Base-by-base conservation (phyloP, 2,329 filamentous ascomycete species). In the Stachybotrys chlorohalonatus region DNA sequence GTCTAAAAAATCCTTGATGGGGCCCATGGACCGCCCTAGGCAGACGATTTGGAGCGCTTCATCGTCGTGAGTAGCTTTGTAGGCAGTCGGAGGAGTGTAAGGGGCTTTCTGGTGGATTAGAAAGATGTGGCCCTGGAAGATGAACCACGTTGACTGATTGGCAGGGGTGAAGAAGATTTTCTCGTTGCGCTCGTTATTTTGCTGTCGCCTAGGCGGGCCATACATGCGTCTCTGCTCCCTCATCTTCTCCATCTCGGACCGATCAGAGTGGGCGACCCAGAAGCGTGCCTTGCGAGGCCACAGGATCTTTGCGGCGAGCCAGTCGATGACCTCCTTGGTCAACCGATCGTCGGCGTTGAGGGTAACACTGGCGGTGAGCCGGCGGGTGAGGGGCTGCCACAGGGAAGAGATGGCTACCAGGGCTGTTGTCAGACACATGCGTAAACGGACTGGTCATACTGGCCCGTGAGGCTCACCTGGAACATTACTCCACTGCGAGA, bases 251-350 rank as follows among this genome's bases (percentile, higher is more conserved):
- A 52, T 52, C 36, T 52, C 50, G n/a, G 32, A 42, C 32, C 9
- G 42, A 32, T 52, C 36, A 5, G 50, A 42, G 24, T 52, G 50
- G 15, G 50, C 50, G 32, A 42, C 16, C 50, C 50, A 52, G 24
- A 52, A 52, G 15, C 50, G 31, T 13, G 50, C 50, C 50, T 45
- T 52, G n/a, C 50, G 50, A 9, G 50, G 50, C 50, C 50, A 52
- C 31, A 52, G 32, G 36, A 52, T 30, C 7, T 52, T 52, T 5
- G 50, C 36, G 11, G 50, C 31, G 9, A 52, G 32, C 50, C 50
- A 52, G 16, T 52, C 50, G 13, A 45, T 52, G 9, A 52, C 50
- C 36, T 52, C 50, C 24, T 52, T 52, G 6, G 50, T 52, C 32
- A 52, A 30, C 16, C 50, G 50, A 45, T 52, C 50, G n/a, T 52